Base-by-base conservation (phyloP, 2,329 filamentous ascomycete genomes). In the Penicillium sp. region DNA sequence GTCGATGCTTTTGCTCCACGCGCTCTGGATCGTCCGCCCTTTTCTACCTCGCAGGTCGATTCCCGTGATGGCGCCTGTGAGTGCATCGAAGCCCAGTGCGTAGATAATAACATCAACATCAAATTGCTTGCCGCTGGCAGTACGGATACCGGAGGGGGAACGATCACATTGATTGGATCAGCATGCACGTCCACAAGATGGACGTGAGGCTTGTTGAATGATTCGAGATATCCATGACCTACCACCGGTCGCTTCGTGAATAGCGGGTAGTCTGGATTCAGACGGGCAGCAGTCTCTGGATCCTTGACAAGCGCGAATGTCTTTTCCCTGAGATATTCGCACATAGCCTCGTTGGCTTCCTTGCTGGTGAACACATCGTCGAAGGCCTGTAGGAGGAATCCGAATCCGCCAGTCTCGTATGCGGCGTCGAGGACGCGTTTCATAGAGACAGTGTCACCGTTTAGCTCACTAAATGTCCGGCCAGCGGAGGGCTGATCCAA, bases 131-230 rank as follows among this genome's bases (percentile, higher is more conserved):
- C 26, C 26, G 13, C 31, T 38, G 31, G 31, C 31, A 11, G 8
- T 38, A 1, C 31, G 31, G 31, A 38, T 64, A 26, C 61, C 57
- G n/a, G n/a, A n/a, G n/a, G n/a, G 6, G 48, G 23, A 6, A 15
- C 45, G 21, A 59, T 41, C 5, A 30, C 48, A 8, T 53, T 21
- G 7, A 46, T 41, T 3, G 13, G 31, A 38, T 48, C 57, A 26
- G 7, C 26, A 8, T 29, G 50, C 2, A 83, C 58, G 49, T 80
- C 73, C 1, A 85, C 75, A 1, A 85, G 65, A 19, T 78, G 67
- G 3, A 85, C 79, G 49, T 84, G 80, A 0, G 74, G 68, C 15
- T 72, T 73, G 66, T 84, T 80, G 56, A 66, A 73, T 11, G 58
- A 26, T 30, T 71, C 67, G 53, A 66, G 72, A 58, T 70, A 73